Evolutionary conservation across 345 rosid genomes (phyloP), one percentile per base, ranked within the genome.

Genomic region (Citrus hindsii): DNA sequence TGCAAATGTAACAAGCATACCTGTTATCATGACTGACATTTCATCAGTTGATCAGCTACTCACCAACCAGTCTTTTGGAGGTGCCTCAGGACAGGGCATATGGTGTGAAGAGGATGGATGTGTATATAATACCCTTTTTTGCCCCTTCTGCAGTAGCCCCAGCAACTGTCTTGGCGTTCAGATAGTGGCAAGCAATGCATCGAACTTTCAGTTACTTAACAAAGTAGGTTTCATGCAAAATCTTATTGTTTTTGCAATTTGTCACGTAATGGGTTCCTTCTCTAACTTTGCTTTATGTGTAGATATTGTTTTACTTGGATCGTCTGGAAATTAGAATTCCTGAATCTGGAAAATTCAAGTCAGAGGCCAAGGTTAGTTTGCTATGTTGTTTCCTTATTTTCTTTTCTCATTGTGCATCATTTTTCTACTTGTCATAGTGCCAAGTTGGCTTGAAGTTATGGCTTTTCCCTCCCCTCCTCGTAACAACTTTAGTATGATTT

Each of bases 61-160:
- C 63, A 80, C 76, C 82, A 77, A 59, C 67, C 86, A 76, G 59
- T 33, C 56, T 79, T 56, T n/a, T 76, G 82, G 72, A 78, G 88
- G 84, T 79, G 77, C 78, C 40, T 76, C 73, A 42, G 86, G 84
- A 48, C 82, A 79, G 75, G 93, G 94, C 69, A 79, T 90, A 74
- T 95, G 97, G 99, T 83, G 85, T 55, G 83, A 91, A 83, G 89
- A 93, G 86, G 99, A 95, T 84, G 98, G 98, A 27, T 95, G 98
- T 82, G 98, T 93, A 75, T 95, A 87, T 89, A 89, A 82, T 75
- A 86, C 87, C 48, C 82, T 93, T 67, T 87, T 76, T 76, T 93
- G 99, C 80, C 96, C 99, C 66, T 95, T 88, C 87, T 95, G 99
- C 82, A 87, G 75, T 67, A 67, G 59, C 73, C 87, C 90, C 28